Evolutionary conservation across 495 filamentous ascomycete species (phyloP), one percentile per base, ranked within the genome.

Genomic region (Daldinia grandis): DNA sequence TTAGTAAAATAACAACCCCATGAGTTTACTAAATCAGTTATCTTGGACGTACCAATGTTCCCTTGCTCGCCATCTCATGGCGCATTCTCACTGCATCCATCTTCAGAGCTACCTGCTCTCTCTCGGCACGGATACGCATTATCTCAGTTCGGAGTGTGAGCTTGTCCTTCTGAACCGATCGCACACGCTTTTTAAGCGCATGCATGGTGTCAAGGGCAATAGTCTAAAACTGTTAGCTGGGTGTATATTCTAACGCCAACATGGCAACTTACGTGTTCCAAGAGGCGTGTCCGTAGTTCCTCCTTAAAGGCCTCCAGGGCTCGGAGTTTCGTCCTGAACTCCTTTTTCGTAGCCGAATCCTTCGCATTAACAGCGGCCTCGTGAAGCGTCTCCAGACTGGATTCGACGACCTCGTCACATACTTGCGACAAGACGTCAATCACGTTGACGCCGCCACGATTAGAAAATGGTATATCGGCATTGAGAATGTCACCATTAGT

Each of bases 361-460:
- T 84, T 79, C 35, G 78, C 81, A 6, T 77, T 73, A 25, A 67
- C 58, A 0, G 71, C 74, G 14, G 76, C 76, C 51, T 81, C 79
- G 50, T 83, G 78, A 5, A 86, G 66, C 28, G 76, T 85, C 58
- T 84, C 76, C 9, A 87, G 66, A 28, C 78, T 82, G 4, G 77
- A 84, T 37, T 87, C 87, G 28, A 91, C 78, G 1, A 89, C 86
- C 73, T 92, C 91, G 44, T 88, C 85, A 77, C 89, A 92, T 44
- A 92, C 84, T 75, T 92, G 89, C 53, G 85, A 82, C 9, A 92
- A 75, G 0, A 92, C 91, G 55, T 93, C 91, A 17, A 91, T 83
- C 1, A 87, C 81, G 67, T 92, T 92, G 62, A 91, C 89, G 30
- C 88, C 90, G 27, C 83, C 83, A n/a, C 87, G 85, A 65, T 82